Percentiles rank a stretch among this genome's conserved stretches.
Evolutionary conservation across 495 filamentous ascomycete species (phyloP).

Genomic region (Aspergillus diversus): DNA sequence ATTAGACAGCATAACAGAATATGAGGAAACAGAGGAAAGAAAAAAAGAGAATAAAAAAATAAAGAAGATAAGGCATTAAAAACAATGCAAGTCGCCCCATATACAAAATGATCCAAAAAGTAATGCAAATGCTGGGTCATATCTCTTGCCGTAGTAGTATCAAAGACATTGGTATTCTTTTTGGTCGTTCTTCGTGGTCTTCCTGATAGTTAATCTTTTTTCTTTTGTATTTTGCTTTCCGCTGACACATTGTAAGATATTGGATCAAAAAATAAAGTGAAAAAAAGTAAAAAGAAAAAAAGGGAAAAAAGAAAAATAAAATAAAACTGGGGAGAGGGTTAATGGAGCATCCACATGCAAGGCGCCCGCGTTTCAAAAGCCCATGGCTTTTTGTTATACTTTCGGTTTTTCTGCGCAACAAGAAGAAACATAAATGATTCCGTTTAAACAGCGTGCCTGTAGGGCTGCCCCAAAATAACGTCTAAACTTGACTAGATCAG

Average conservation of each 20-base stretch:
- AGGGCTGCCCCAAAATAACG: slow-evolving; percentile 55
- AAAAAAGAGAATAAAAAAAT: slow-evolving; percentile 14
- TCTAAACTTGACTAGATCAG: slow-evolving; percentile 56
- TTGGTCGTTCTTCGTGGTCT: slow-evolving; percentile 32
- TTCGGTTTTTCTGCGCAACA: slow-evolving; percentile 27
- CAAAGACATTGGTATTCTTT: slow-evolving; percentile 41
- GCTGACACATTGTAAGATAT: slow-evolving; percentile 26
- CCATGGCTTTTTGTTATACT: slow-evolving; percentile 26
- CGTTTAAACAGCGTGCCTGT: slow-evolving; percentile 43
- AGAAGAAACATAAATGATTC: slow-evolving; percentile 35
- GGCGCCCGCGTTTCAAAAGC: slow-evolving; percentile 40
- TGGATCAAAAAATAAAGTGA: slow-evolving; percentile 28
- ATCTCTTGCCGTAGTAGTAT: slow-evolving; percentile 38
- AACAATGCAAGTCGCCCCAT: slow-evolving; percentile 43
- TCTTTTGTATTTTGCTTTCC: slow-evolving; percentile 22
- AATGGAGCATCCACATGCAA: slow-evolving; percentile 45
- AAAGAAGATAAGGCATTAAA: slow-evolving; percentile 36
- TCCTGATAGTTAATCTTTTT: slow-evolving; percentile 22
- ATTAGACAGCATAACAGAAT: slow-evolving; percentile 15
- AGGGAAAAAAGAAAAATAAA: slow-evolving; percentile 32
- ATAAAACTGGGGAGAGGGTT: slow-evolving; percentile 21
- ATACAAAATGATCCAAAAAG: slow-evolving; percentile 45
- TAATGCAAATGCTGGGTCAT: slow-evolving; percentile 53
- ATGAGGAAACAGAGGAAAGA: slow-evolving; percentile 8
- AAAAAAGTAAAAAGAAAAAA: slow-evolving; percentile 34